Evolutionary conservation across 1,139 yeast genomes (phyloP).

Genomic region (Pichia sp.): DNA sequence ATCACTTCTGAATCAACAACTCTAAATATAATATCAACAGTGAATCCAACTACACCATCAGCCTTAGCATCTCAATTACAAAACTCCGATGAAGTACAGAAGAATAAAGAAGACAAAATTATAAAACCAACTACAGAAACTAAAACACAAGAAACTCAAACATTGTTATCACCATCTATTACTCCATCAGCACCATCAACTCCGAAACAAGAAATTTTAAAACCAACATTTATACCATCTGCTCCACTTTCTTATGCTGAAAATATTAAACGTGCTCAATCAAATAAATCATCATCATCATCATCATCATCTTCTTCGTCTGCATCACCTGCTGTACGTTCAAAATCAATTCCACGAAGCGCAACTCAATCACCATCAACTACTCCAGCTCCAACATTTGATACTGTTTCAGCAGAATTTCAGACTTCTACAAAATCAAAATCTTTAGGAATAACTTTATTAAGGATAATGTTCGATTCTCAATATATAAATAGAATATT

Average conservation of each 20-base stretch:
- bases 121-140: not conserved
- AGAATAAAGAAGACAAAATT: not conserved
- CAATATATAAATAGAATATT: constrained; percentile 15
- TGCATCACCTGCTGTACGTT: constrained; percentile 18
- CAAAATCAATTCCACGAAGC: not conserved
- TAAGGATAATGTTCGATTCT: constrained; percentile 30
- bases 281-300: constrained; percentile 7
- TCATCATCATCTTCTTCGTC: constrained; percentile 30
- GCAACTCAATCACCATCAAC: constrained; percentile 17
- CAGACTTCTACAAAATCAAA: constrained; percentile 5
- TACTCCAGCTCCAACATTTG: constrained; percentile 11
- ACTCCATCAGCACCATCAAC: no score
- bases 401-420: constrained; percentile 9
- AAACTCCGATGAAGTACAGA: not conserved
- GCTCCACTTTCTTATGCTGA: constrained; percentile 7
- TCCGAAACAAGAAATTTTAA: no score
- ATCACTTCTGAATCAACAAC: no score
- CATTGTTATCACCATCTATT: not conserved
- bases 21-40: not conserved
- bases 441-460: constrained; percentile 37
- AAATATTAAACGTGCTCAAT: constrained; percentile 3
- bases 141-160: not conserved
- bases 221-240: no score
- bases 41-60: not conserved
- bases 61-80: not conserved